Evolutionary conservation across 2,329 filamentous ascomycete genomes (phyloP).

Genomic region (Madurella fahalii): DNA sequence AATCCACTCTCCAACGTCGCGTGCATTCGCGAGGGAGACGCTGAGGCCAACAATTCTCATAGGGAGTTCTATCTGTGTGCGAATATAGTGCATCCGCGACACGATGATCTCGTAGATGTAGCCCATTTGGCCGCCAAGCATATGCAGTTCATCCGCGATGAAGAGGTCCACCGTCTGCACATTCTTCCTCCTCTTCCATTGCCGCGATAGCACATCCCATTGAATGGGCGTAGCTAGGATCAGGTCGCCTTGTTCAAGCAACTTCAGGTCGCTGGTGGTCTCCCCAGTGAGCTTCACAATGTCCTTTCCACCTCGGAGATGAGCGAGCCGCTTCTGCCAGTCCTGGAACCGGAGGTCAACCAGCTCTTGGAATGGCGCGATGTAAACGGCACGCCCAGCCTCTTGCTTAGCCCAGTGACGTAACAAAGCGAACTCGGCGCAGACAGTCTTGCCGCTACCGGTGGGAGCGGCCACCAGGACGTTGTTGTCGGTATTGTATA

Average conservation of each 20-base stretch:
- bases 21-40: conserved; percentile 87
- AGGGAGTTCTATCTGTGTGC: conserved; percentile 76
- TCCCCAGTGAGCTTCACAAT: conserved; percentile 94
- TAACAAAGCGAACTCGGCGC: conserved; percentile 88
- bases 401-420: conserved; percentile 76
- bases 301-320: conserved; percentile 75
- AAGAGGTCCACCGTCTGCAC: conserved; percentile 86
- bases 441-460: conserved; percentile 94
- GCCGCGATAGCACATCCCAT: conserved; percentile 92
- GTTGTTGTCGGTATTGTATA: conserved; percentile 88
- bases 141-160: conserved; percentile 91
- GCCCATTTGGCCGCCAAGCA: conserved; percentile 80
- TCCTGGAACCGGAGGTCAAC: conserved; percentile 77
- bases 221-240: conserved; percentile 89
- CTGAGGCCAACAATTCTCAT: conserved; percentile 86
- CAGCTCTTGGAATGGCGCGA: conserved; percentile 91
- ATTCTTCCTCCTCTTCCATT: conserved; percentile 96
- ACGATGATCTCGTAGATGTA: conserved; percentile 95
- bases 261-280: conserved; percentile 81
- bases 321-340: conserved; percentile 74
- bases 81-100: conserved; percentile 96
- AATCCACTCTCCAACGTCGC: conserved; percentile 96
- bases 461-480: conserved; percentile 91
- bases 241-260: conserved; percentile 81
- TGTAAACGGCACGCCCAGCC: conserved; percentile 79